Evolutionary conservation across 208 protist species (phyloP).

Genomic region (Tritrichomonas musculus): DNA sequence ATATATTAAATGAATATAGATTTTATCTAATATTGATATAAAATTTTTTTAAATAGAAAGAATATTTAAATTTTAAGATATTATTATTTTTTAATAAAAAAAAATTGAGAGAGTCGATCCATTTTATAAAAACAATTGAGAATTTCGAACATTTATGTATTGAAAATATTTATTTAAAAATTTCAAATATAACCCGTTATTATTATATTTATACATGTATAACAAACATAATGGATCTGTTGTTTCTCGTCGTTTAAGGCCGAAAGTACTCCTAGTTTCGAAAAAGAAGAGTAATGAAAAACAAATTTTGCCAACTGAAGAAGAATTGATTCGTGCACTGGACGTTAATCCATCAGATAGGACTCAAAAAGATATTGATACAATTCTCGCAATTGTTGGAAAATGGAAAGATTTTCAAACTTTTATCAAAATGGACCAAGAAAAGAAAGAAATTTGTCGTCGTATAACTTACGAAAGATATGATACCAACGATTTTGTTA

Average conservation of each 20-base stretch:
- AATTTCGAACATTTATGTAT: too few species aligned
- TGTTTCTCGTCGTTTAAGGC: not conserved
- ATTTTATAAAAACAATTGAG: too few species aligned
- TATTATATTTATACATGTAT: too few species aligned
- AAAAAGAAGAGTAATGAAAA: not conserved
- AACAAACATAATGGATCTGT: too few species aligned
- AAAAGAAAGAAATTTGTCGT: not conserved
- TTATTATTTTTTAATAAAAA: too few species aligned
- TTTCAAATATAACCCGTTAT: too few species aligned
- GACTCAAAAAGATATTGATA: not conserved
- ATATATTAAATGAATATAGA: too few species aligned
- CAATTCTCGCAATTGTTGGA: not conserved
- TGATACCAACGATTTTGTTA: not conserved
- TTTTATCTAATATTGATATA: too few species aligned
- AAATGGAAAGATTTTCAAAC: not conserved
- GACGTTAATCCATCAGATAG: not conserved
- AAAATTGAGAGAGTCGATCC: too few species aligned
- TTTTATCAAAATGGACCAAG: not conserved
- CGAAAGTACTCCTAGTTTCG: not conserved
- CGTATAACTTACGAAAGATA: not conserved
- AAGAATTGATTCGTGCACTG: not conserved
- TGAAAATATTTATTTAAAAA: too few species aligned
- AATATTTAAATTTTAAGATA: too few species aligned
- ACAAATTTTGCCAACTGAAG: not conserved
- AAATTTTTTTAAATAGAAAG: too few species aligned